Evolutionary conservation across 257 asterid species (phyloP).

Genomic region (Solanum okadae): DNA sequence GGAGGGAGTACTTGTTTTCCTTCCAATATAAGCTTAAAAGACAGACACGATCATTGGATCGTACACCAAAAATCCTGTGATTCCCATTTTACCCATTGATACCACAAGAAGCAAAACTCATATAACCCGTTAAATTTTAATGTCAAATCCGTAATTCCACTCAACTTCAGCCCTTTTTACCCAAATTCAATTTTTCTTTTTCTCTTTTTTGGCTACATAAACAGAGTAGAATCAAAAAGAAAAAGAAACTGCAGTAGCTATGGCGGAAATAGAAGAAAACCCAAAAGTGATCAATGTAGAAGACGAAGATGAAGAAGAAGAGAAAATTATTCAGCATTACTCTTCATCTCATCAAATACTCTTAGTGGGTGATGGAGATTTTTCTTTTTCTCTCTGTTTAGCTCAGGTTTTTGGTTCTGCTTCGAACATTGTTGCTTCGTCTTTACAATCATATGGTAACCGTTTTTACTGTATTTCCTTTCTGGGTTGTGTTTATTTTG

Average conservation of each 20-base stretch:
- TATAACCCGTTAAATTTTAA: not conserved
- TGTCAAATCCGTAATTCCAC: not conserved
- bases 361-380: slow-evolving; percentile 51
- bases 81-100: not conserved
- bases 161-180: not conserved
- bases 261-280: not conserved
- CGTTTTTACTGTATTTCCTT: not conserved
- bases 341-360: slow-evolving; percentile 21
- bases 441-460: slow-evolving; percentile 48
- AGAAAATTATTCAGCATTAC: slow-evolving; percentile 24
- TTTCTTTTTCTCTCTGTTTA: slow-evolving; percentile 29
- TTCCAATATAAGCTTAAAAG: not conserved
- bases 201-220: not conserved
- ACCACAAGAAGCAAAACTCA: not conserved
- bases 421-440: slow-evolving; percentile 36
- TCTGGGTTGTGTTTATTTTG: not conserved
- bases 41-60: not conserved
- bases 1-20: not conserved
- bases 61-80: not conserved
- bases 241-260: not conserved
- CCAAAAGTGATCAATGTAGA: not conserved
- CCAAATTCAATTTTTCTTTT: not conserved
- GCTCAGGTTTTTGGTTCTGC: slow-evolving; percentile 23
- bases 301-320: not conserved
- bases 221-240: not conserved